phyloP scores from a whole-genome alignment of 148 eudicot genomes.

The Rhododendron henanense region DNA sequence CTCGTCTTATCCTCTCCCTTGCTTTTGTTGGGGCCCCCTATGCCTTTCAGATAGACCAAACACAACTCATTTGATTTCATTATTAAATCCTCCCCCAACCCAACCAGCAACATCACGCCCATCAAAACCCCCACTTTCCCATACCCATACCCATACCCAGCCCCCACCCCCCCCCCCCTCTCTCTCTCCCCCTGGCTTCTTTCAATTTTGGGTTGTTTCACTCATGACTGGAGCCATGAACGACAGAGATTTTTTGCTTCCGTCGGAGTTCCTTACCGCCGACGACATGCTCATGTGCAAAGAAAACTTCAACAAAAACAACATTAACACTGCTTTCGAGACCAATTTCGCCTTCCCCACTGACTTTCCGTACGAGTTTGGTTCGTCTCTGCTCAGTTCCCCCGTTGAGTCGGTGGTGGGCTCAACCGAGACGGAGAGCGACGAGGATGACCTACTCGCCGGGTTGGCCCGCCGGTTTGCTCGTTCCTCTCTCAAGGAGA shows the following conservation, averaged over 20 bases:
- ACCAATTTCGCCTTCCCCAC: slow-evolving; percentile 12
- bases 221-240: slow-evolving; percentile 27
- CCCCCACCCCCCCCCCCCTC: neutral
- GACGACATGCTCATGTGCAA: slow-evolving; percentile 37
- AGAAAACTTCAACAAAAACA: neutral
- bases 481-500: slow-evolving; percentile 29
- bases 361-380: slow-evolving; percentile 17
- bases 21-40: neutral
- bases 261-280: slow-evolving; percentile 58
- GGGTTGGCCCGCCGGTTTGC: slow-evolving; percentile 47
- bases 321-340: neutral
- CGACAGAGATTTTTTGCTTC: slow-evolving; percentile 52
- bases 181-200: neutral
- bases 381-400: slow-evolving; percentile 22
- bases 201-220: neutral
- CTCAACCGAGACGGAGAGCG: slow-evolving; percentile 41
- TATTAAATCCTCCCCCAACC: slow-evolving; percentile 28
- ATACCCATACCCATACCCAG: neutral
- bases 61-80: slow-evolving; percentile 6
- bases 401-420: slow-evolving; percentile 38
- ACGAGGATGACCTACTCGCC: slow-evolving; percentile 44
- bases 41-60: neutral
- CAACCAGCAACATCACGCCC: slow-evolving; percentile 18
- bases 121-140: neutral
- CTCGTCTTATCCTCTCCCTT: slow-evolving; percentile 5